Conservation (phyloP, 2,329 filamentous ascomycete genomes). For the Beauveria sp. region DNA sequence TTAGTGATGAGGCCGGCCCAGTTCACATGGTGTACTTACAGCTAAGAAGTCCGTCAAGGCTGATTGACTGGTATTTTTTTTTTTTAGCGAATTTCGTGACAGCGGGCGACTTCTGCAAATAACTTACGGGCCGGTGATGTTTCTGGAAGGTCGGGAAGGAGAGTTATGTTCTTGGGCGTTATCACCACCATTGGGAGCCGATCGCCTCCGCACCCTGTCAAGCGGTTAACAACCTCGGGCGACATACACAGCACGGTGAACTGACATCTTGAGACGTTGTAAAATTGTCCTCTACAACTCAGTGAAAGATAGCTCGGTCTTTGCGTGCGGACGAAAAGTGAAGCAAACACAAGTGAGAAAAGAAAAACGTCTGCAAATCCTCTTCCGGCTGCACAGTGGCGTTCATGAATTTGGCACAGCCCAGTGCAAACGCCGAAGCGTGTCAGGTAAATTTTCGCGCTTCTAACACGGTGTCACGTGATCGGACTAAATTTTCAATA, state of each 20-base stretch:
- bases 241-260: neutral
- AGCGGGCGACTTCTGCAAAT: neutral
- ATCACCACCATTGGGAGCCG: conserved; percentile 8
- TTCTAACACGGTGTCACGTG: conserved; percentile 30
- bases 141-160: conserved; percentile 20
- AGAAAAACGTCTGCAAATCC: neutral
- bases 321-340: neutral
- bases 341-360: neutral
- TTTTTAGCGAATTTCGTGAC: conserved; percentile 6
- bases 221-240: conserved; percentile 8
- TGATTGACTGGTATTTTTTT: conserved; percentile 32
- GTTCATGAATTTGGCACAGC: neutral
- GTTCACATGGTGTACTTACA: conserved; percentile 22
- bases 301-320: neutral
- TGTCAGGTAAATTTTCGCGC: conserved; percentile 14
- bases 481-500: conserved; percentile 6
- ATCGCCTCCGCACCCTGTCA: conserved; percentile 12
- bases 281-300: neutral
- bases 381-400: conserved; percentile 1
- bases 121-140: conserved; percentile 33
- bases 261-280: neutral
- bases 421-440: conserved; percentile 16
- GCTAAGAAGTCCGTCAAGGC: conserved; percentile 48
- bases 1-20: conserved; percentile 15
- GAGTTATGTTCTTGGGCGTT: conserved; percentile 10